Evolutionary conservation across 2,329 filamentous ascomycete species (phyloP).

Genomic region (Hypocrella siamensis): DNA sequence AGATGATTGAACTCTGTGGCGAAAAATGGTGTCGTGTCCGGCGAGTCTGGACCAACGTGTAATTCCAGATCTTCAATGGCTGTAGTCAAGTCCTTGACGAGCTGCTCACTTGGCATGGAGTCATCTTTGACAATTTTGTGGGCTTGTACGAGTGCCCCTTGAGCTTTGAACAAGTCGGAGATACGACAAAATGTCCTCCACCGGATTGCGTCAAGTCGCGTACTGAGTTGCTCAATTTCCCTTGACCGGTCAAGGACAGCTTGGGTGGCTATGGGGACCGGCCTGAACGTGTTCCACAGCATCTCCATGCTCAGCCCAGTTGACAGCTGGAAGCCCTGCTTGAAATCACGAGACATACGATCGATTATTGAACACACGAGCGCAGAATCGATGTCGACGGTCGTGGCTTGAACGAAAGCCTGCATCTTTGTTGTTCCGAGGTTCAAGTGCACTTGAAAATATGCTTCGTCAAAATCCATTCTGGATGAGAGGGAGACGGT

Average conservation of each 20-base stretch:
- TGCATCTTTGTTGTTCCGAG: conserved; percentile 30
- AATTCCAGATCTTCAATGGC: conserved; percentile 38
- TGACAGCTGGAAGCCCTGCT: conserved; percentile 52
- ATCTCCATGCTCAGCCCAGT: conserved; percentile 69
- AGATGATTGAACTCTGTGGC: conserved; percentile 39
- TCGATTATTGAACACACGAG: conserved; percentile 24
- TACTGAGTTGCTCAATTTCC: conserved; percentile 39
- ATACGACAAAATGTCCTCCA: conserved; percentile 41
- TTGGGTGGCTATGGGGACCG: conserved; percentile 35
- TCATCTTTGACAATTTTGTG: conserved; percentile 35
- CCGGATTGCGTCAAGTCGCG: conserved; percentile 42
- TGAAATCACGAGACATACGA: conserved; percentile 41
- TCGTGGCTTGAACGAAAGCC: conserved; percentile 11
- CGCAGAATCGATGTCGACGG: conserved; percentile 13
- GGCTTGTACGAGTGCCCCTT: conserved; percentile 36
- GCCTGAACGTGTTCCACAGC: conserved; percentile 61
- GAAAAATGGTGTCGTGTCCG: conserved; percentile 32
- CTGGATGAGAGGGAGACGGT: conserved; percentile 32
- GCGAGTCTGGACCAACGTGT: conserved; percentile 24
- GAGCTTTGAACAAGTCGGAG: conserved; percentile 34
- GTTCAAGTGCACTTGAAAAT: conserved; percentile 46
- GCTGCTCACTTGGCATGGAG: conserved; percentile 23
- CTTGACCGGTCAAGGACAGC: conserved; percentile 28
- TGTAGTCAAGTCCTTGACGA: conserved; percentile 31
- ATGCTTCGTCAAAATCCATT: conserved; percentile 41